A percentile compares a stretch with the other conserved stretches of the same genome.
Evolutionary conservation across 2,329 filamentous ascomycete species (phyloP).

Genomic region (Aspergillus sp.): DNA sequence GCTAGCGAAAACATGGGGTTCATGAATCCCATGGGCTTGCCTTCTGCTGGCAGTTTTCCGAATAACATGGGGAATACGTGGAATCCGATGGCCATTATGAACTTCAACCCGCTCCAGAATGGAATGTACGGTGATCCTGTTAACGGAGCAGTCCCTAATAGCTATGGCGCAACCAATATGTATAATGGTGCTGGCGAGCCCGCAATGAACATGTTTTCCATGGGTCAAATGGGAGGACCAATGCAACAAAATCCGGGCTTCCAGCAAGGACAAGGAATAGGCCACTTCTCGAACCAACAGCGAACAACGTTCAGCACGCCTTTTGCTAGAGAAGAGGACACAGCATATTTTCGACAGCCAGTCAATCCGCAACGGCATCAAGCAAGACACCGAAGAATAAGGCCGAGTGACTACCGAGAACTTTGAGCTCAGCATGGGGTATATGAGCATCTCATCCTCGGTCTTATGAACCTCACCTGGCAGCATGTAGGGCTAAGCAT

Average conservation of each 20-base stretch:
- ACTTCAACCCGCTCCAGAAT: conserved; percentile 29
- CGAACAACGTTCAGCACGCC: conserved; percentile 49
- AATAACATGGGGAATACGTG: conserved; percentile 31
- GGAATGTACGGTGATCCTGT: conserved; percentile 31
- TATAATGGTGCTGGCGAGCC: conserved; percentile 25
- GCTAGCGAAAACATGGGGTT: conserved; percentile 26
- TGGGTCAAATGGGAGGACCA: conserved; percentile 23
- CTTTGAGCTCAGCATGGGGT: conserved; percentile 43
- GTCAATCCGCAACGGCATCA: conserved; percentile 91
- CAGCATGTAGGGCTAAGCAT: not conserved
- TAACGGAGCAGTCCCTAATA: conserved; percentile 27
- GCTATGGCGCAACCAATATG: conserved; percentile 29
- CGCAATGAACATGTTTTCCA: conserved; percentile 34
- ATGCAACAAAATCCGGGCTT: conserved; percentile 28
- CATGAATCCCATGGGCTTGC: conserved; percentile 39
- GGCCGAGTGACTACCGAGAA: conserved; percentile 88
- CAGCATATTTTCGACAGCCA: conserved; percentile 91
- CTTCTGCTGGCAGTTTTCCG: conserved; percentile 24
- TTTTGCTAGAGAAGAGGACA: conserved; percentile 66
- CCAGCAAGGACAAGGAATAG: conserved; percentile 28
- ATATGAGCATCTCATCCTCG: too few species aligned
- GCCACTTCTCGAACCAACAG: conserved; percentile 55
- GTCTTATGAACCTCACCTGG: too few species aligned
- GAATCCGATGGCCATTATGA: conserved; percentile 43
- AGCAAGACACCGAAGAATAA: conserved; percentile 70